A percentile compares a stretch with the other conserved stretches of the same genome.
Evolutionary conservation across 352 stramenopile species (phyloP).

Genomic region (Pythium dissimile): DNA sequence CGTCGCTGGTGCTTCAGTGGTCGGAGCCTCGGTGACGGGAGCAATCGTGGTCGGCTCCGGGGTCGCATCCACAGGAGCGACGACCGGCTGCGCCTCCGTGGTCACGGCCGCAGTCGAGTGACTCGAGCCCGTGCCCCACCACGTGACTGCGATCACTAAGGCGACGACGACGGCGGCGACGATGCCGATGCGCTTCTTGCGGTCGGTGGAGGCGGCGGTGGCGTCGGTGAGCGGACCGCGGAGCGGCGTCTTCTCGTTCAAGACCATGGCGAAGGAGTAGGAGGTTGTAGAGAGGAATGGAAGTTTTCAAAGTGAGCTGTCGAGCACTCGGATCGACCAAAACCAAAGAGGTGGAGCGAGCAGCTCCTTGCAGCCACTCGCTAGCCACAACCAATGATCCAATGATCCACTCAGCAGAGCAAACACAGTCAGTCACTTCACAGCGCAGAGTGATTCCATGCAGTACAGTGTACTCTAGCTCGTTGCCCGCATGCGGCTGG

Average conservation of each 20-base stretch:
- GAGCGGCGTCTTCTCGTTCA: conserved; percentile 17
- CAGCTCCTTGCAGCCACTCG: background rate
- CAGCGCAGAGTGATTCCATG: background rate
- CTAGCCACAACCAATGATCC: background rate
- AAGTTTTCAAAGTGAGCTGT: conserved; percentile 5
- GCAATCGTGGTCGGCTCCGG: conserved; percentile 3
- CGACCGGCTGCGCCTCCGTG: conserved; percentile 3
- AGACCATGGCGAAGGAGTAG: conserved; percentile 2
- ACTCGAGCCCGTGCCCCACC: conserved; percentile 9
- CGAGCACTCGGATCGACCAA: background rate
- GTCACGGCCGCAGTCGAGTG: background rate
- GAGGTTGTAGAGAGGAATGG: background rate
- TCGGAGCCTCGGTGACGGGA: background rate
- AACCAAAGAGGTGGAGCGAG: no score
- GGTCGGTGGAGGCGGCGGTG: background rate
- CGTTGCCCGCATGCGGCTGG: no score
- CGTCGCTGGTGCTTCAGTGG: background rate
- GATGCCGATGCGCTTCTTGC: conserved; percentile 16
- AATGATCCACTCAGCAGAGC: background rate
- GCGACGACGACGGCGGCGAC: conserved; percentile 8
- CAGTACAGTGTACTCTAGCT: no score
- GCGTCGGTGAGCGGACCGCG: conserved; percentile 8
- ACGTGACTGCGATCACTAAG: conserved; percentile 5
- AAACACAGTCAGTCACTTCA: conserved; percentile 8
- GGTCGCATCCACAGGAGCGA: background rate